Percentiles rank a stretch among this genome's conserved stretches.
phyloP scores from a whole-genome alignment of 345 rosid genomes.

The Syzygium oleosum region DNA sequence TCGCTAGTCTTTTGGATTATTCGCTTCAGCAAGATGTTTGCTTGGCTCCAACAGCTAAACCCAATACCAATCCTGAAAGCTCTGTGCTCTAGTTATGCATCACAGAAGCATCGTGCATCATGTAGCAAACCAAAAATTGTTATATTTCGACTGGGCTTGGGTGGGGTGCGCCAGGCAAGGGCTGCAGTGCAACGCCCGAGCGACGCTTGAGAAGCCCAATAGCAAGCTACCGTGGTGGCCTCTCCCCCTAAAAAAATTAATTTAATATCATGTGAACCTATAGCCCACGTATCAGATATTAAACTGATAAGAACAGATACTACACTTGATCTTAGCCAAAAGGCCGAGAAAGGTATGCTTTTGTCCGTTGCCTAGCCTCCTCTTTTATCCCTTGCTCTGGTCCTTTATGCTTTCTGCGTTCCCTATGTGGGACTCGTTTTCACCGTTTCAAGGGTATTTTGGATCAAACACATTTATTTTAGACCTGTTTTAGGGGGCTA shows the following conservation, averaged over 20 bases:
- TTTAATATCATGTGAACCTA: constrained; percentile 33
- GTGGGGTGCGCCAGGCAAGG: not conserved
- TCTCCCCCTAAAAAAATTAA: constrained; percentile 13
- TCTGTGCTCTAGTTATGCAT: not conserved
- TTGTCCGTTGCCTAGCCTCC: not conserved
- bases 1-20: not conserved
- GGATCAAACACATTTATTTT: no score
- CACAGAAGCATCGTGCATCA: not conserved
- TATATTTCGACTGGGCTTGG: not conserved
- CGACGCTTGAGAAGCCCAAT: not conserved
- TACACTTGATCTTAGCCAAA: constrained; percentile 52
- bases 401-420: no score
- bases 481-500: no score
- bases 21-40: not conserved
- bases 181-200: not conserved
- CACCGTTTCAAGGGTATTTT: not conserved
- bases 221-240: not conserved
- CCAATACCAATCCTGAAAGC: not conserved
- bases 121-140: no score
- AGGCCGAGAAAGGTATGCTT: constrained; percentile 45
- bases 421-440: not conserved
- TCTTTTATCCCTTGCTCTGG: no score
- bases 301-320: constrained; percentile 46
- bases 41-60: not conserved
- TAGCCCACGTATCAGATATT: constrained; percentile 42